Evolutionary conservation across 208 protist species (phyloP), one percentile per base, ranked within the genome.

Genomic region (Sergeia podlipaevii): DNA sequence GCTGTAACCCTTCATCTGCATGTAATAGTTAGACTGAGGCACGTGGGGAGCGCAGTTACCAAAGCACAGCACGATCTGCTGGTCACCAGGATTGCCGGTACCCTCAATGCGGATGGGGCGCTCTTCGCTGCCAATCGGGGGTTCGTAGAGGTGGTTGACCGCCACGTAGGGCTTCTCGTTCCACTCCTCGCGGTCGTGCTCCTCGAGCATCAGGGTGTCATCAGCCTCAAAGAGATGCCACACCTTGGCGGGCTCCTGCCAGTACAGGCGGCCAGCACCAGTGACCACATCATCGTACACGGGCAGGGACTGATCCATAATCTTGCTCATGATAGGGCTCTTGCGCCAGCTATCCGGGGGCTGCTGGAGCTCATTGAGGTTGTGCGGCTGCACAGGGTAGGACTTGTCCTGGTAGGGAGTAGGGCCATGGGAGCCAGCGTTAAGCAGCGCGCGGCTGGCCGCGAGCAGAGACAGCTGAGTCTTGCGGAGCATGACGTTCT

Each of bases 151-250:
- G 60, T 94, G 87, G 62, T 94, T 94, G 17, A 94, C 87, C 8
- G 87, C 82, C 56, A 90, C 60, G 52, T 94, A 94, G 27, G 87
- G 87, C 39, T 74, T 65, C 38, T 94, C 87, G 63, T 94, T 94
- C 81, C 83, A 94, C 79, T 94, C 87, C 60, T 94, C 87, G 48
- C 80, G 82, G 59, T 94, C 87, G 64, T 94, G 87, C 71, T 94
- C 87, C 80, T 94, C 87, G 29, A 94, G 70, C 71, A 91, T 88
- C 55, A 94, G 76, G 42, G 82, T 89, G 64, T 94, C 87, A 67
- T 94, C 87, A 36, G 80, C 83, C 62, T 91, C 83, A 53, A 91
- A 89, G 32, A 87, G 57, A 71, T 94, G 84, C 80, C 84, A 91
- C 49, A 71, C 72, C 63, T 82, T 82, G 33, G 87, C 87, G 18